phyloP scores from a whole-genome alignment of 371 early-diverging fungal species.

The Apophysomyces ossiformis region DNA sequence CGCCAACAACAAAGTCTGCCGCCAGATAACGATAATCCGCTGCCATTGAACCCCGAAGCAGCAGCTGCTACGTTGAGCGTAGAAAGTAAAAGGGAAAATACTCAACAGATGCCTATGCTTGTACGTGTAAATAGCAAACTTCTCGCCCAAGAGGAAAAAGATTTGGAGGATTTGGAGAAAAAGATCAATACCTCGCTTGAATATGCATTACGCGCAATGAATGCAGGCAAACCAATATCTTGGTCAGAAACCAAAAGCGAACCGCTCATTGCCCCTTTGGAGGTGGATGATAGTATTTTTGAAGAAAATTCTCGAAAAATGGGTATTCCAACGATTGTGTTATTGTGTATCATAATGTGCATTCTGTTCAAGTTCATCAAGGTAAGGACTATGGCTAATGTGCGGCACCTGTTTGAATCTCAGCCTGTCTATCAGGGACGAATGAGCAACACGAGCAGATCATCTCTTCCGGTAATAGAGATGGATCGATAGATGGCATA shows the following conservation, averaged over 20 bases:
- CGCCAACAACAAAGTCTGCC: background rate
- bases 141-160: background rate
- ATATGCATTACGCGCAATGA: background rate
- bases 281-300: constrained; percentile 1
- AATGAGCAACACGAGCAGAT: background rate
- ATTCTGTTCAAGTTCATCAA: background rate
- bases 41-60: background rate
- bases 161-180: background rate
- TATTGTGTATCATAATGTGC: background rate
- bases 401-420: background rate
- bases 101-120: background rate
- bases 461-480: background rate
- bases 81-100: background rate
- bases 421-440: background rate
- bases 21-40: background rate
- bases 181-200: background rate
- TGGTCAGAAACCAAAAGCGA: background rate
- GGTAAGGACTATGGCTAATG: constrained; percentile 1
- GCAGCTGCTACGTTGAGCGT: background rate
- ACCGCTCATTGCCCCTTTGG: background rate
- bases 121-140: background rate
- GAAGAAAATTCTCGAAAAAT: background rate
- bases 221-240: background rate
- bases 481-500: background rate
- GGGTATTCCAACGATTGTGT: background rate